Percentiles rank a stretch among this genome's conserved stretches.
Evolutionary conservation across 805 yeast species (phyloP).

Genomic region (Blastobotrys peoriensis): DNA sequence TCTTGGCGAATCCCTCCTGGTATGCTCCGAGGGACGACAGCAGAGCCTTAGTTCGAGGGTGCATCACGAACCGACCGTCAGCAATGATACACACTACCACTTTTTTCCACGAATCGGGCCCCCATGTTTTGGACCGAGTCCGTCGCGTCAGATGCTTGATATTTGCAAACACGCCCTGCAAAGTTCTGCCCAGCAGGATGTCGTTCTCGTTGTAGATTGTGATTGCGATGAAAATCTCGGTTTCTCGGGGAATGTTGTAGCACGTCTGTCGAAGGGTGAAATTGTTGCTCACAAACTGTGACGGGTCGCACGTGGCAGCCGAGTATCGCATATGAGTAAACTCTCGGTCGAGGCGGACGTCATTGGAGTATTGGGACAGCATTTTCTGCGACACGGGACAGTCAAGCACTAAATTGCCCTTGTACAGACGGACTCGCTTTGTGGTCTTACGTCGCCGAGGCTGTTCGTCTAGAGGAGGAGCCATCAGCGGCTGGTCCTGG

Average conservation of each 20-base stretch:
- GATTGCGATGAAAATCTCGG: slow-evolving; percentile 79
- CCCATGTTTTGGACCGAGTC: slow-evolving; percentile 71
- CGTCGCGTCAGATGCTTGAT: slow-evolving; percentile 66
- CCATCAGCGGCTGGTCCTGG: slow-evolving; percentile 12
- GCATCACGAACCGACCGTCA: slow-evolving; percentile 84
- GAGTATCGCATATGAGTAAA: slow-evolving; percentile 86
- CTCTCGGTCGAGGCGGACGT: slow-evolving; percentile 49
- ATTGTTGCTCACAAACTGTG: slow-evolving; percentile 50
- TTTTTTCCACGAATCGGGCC: slow-evolving; percentile 93
- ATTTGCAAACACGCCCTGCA: slow-evolving; percentile 87
- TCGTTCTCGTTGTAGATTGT: slow-evolving; percentile 92
- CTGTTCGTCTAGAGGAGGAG: slow-evolving; percentile 27
- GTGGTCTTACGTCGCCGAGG: slow-evolving; percentile 31
- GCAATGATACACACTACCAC: slow-evolving; percentile 83
- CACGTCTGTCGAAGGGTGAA: slow-evolving; percentile 81
- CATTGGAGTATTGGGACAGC: slow-evolving; percentile 46
- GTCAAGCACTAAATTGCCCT: slow-evolving; percentile 79
- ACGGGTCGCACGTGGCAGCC: slow-evolving; percentile 90
- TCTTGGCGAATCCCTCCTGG: slow-evolving; percentile 94
- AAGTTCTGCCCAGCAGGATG: slow-evolving; percentile 70
- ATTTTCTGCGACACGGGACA: slow-evolving; percentile 79
- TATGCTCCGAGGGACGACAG: slow-evolving; percentile 83
- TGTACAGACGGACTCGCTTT: slow-evolving; percentile 47
- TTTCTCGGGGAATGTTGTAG: slow-evolving; percentile 69
- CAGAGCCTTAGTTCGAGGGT: slow-evolving; percentile 71